These are phyloP conservation scores for Terfezia claveryi DNA, from an alignment of 495 filamentous ascomycete genomes.

Conservation along the genomic window DNA sequence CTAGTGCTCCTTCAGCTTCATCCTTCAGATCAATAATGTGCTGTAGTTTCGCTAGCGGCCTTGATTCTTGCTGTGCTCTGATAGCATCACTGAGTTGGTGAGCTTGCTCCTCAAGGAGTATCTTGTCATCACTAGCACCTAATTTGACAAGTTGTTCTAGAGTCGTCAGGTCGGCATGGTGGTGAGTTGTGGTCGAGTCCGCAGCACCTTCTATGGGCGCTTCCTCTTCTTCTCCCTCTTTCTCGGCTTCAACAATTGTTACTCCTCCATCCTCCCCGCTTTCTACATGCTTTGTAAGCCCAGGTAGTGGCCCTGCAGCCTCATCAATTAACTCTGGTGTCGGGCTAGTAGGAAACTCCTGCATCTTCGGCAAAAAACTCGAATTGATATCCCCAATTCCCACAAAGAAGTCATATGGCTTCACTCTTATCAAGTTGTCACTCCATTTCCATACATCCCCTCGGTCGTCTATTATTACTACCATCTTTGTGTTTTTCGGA, in stretches of 20 bases:
- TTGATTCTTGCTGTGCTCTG: constrained; percentile 68
- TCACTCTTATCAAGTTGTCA: constrained; percentile 82
- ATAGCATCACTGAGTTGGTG: constrained; percentile 68
- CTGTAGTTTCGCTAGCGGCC: constrained; percentile 71
- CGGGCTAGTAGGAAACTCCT: constrained; percentile 36
- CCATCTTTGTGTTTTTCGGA: constrained; percentile 95
- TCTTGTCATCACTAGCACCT: constrained; percentile 48
- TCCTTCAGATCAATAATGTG: constrained; percentile 71
- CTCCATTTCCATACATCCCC: constrained; percentile 96
- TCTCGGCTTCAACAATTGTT: constrained; percentile 6
- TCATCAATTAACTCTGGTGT: constrained; percentile 8
- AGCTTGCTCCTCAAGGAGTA: constrained; percentile 48
- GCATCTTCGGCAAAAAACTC: constrained; percentile 76
- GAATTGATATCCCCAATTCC: constrained; percentile 99
- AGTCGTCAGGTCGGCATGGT: constrained; percentile 26
- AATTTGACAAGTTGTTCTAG: constrained; percentile 57
- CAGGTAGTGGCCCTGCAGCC: constrained; percentile 4
- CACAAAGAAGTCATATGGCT: constrained; percentile 89
- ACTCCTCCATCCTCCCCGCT: constrained; percentile 17
- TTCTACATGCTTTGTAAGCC: constrained; percentile 19
- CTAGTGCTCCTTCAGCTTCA: constrained; percentile 27
- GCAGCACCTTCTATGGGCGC: constrained; percentile 6
- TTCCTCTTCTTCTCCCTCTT: constrained; percentile 22
- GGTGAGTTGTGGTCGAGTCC: constrained; percentile 13
- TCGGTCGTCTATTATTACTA: constrained; percentile 93